These are phyloP conservation scores for Colletotrichum horii DNA, from an alignment of 2,329 filamentous ascomycete genomes.

Conservation along the genomic window DNA sequence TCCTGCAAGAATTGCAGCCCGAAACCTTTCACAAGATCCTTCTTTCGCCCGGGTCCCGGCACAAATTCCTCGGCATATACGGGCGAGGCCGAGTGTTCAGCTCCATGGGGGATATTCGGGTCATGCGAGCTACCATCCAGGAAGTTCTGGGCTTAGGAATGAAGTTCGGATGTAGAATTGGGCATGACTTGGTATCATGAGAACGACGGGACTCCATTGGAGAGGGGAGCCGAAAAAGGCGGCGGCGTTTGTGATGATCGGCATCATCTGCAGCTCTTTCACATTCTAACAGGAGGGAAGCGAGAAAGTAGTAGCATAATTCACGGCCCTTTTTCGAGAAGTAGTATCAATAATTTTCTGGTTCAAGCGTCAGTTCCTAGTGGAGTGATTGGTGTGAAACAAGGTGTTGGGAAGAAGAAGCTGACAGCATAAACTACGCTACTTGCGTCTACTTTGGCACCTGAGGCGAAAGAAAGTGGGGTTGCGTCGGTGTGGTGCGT, in stretches of 20 bases:
- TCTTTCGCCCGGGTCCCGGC: background rate
- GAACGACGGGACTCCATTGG: background rate
- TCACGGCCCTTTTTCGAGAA: background rate
- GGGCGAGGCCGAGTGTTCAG: background rate
- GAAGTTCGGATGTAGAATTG: background rate
- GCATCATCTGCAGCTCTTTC: background rate
- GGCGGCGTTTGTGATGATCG: background rate
- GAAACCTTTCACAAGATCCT: background rate
- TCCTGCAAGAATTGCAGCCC: background rate
- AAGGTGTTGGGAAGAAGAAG: background rate
- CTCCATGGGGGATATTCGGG: background rate
- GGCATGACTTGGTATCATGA: background rate
- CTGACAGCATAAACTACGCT: no score
- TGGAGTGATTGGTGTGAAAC: background rate
- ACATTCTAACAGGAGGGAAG: background rate
- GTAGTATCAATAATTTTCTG: background rate
- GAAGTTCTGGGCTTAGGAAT: constrained; percentile 2
- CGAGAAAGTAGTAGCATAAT: background rate
- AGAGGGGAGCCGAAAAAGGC: background rate
- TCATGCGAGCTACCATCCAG: background rate
- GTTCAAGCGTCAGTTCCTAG: background rate
- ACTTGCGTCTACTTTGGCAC: background rate
- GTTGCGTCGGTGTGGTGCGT: background rate
- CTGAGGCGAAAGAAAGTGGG: background rate
- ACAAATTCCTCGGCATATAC: background rate